A percentile compares a stretch with the other conserved stretches of the same genome.
Conservation (phyloP, 768 basidiomycete genomes). For the Termitomyces sp. region DNA sequence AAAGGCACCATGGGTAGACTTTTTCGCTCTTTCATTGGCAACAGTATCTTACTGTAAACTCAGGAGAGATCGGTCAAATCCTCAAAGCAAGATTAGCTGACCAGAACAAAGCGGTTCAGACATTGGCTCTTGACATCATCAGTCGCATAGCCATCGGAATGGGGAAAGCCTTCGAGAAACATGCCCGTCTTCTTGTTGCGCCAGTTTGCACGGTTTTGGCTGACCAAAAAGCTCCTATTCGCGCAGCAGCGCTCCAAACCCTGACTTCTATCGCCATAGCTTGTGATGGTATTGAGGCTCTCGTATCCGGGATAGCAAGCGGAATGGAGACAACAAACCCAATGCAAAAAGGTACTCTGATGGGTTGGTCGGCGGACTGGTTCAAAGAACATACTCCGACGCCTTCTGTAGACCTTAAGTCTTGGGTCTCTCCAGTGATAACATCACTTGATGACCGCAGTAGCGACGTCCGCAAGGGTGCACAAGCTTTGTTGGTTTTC, state of each 20-base stretch:
- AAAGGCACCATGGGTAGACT: conserved; percentile 80
- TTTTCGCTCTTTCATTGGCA: not conserved
- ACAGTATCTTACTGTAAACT: conserved; percentile 1
- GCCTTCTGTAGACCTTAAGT: conserved; percentile 57
- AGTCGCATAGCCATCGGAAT: conserved; percentile 88
- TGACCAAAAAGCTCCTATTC: conserved; percentile 88
- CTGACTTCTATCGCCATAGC: conserved; percentile 80
- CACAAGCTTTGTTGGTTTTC: conserved; percentile 72
- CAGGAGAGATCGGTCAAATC: conserved; percentile 87
- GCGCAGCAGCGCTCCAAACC: conserved; percentile 70
- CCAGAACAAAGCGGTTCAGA: conserved; percentile 92
- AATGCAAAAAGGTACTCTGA: conserved; percentile 70
- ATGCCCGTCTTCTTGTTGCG: conserved; percentile 67
- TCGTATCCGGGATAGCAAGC: conserved; percentile 73
- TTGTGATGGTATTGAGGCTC: conserved; percentile 77
- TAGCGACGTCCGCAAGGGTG: conserved; percentile 87
- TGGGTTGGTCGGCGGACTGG: conserved; percentile 79
- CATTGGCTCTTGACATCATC: conserved; percentile 84
- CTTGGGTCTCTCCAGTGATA: conserved; percentile 62
- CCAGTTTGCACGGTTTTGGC: conserved; percentile 82
- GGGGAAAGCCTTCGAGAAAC: conserved; percentile 93
- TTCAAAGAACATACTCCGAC: conserved; percentile 59
- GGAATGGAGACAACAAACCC: conserved; percentile 87
- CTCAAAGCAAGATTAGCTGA: conserved; percentile 87
- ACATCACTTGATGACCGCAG: conserved; percentile 86